phyloP scores from a whole-genome alignment of 306 rosid species.

The Vicia sativa region DNA sequence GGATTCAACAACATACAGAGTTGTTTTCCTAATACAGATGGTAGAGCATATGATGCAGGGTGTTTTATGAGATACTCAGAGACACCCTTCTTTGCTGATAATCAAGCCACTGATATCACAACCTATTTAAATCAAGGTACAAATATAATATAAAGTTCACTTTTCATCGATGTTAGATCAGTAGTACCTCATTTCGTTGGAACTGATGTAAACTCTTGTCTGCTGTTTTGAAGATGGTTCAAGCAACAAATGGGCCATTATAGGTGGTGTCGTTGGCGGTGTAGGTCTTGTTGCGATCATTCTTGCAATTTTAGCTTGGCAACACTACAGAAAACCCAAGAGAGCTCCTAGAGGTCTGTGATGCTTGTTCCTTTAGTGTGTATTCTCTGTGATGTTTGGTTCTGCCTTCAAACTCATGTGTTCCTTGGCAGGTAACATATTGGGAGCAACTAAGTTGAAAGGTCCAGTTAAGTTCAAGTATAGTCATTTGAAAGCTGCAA shows the following conservation, averaged over 20 bases:
- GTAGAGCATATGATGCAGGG: slow-evolving; percentile 61
- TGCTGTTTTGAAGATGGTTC: slow-evolving; percentile 36
- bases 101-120: slow-evolving; percentile 48
- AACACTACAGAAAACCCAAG: slow-evolving; percentile 38
- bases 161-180: background rate
- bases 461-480: slow-evolving; percentile 61
- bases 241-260: slow-evolving; percentile 53
- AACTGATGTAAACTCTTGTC: background rate
- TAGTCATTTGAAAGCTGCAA: slow-evolving; percentile 60
- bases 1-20: slow-evolving; percentile 43
- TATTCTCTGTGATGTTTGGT: background rate
- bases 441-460: slow-evolving; percentile 71
- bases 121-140: slow-evolving; percentile 47
- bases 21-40: slow-evolving; percentile 55
- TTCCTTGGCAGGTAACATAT: slow-evolving; percentile 50
- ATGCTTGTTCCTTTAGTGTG: background rate
- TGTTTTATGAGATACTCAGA: slow-evolving; percentile 66
- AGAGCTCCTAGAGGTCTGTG: slow-evolving; percentile 51
- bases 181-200: background rate
- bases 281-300: slow-evolving; percentile 40
- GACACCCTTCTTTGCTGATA: slow-evolving; percentile 55
- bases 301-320: slow-evolving; percentile 42
- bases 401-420: background rate
- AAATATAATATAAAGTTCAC: background rate
- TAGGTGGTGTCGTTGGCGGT: slow-evolving; percentile 63